phyloP scores from a whole-genome alignment of 768 basidiomycete genomes.

The Hygrocybe punicea region DNA sequence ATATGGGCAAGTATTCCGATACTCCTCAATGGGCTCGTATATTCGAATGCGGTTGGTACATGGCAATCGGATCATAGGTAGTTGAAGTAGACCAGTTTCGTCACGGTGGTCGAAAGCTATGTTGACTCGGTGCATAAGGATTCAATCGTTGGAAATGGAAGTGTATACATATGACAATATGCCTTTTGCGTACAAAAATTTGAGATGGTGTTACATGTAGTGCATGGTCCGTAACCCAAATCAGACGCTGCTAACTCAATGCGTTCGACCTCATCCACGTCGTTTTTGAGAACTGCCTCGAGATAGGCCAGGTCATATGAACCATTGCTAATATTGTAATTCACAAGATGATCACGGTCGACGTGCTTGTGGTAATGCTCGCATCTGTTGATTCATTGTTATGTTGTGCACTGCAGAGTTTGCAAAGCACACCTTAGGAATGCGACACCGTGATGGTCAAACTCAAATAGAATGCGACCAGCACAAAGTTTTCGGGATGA shows the following conservation, averaged over 20 bases:
- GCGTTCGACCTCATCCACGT: constrained; percentile 17
- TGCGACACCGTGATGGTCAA: neutral
- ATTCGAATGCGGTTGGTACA: constrained; percentile 10
- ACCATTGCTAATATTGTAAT: constrained; percentile 9
- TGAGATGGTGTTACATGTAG: constrained; percentile 14
- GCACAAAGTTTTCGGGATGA: neutral
- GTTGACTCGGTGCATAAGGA: neutral
- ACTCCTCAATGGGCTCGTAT: constrained; percentile 14
- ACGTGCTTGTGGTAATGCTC: constrained; percentile 4
- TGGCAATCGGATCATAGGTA: constrained; percentile 8
- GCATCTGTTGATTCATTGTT: neutral
- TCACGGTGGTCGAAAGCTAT: constrained; percentile 17
- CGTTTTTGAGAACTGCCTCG: constrained; percentile 17
- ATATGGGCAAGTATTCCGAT: constrained; percentile 11
- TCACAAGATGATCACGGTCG: neutral
- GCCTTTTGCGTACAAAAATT: constrained; percentile 15
- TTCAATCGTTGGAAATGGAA: neutral
- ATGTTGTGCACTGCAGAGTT: neutral
- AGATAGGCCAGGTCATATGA: constrained; percentile 21
- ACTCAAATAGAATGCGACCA: constrained; percentile 3
- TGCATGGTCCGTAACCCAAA: constrained; percentile 14
- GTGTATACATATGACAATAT: constrained; percentile 18
- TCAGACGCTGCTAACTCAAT: constrained; percentile 18
- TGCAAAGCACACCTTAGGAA: constrained; percentile 1
- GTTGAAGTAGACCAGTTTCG: constrained; percentile 8